Evolutionary conservation across 176 grass and related monocot species (phyloP).

Genomic region (Avena sativa): DNA sequence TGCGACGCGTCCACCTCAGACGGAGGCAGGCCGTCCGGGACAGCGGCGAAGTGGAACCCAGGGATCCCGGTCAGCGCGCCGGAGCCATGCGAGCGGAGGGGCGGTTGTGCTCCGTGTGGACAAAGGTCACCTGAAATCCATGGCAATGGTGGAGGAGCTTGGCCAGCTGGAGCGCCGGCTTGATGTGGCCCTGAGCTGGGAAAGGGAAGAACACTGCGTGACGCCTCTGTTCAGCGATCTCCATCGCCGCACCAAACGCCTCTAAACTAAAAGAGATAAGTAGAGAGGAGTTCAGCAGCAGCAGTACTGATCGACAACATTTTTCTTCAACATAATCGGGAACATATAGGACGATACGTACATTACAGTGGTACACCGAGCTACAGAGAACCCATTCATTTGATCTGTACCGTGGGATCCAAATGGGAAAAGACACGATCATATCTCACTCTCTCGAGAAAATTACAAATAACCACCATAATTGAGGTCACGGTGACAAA

Average conservation of each 20-base stretch:
- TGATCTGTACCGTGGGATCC: no score
- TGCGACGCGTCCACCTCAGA: conserved; percentile 33
- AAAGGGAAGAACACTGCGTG: conserved; percentile 41
- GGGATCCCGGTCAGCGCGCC: not conserved
- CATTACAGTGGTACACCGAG: no score
- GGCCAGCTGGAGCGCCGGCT: conserved; percentile 31
- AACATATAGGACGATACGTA: no score
- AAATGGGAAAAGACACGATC: no score
- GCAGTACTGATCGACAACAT: no score
- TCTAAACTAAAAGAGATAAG: no score
- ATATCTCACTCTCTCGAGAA: no score
- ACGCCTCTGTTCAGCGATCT: not conserved
- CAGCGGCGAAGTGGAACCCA: not conserved
- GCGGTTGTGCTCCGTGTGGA: conserved; percentile 62
- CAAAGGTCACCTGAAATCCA: conserved; percentile 57
- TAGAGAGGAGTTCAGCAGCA: no score
- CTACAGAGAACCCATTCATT: no score
- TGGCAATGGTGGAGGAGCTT: conserved; percentile 34
- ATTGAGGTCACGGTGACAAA: no score
- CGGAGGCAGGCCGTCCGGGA: conserved; percentile 31
- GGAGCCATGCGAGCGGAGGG: not conserved
- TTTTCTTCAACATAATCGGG: no score
- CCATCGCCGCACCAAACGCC: not conserved
- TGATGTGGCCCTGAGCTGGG: conserved; percentile 33
- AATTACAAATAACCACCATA: no score